These are phyloP conservation scores for Postia placenta DNA, from an alignment of 768 basidiomycete genomes.

Conservation along the genomic window DNA sequence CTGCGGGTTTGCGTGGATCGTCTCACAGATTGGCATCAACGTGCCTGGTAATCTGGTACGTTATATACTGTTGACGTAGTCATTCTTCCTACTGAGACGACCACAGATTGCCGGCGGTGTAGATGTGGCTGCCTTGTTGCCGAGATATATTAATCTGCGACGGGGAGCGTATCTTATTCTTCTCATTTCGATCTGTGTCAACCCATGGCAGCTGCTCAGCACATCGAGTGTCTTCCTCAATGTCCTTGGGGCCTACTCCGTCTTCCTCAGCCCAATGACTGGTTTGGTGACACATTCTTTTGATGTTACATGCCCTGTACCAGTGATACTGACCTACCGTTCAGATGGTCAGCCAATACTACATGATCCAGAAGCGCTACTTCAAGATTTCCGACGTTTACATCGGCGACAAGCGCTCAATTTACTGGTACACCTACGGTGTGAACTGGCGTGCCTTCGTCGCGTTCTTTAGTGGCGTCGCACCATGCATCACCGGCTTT, in stretches of 20 bases:
- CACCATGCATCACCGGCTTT: constrained; percentile 17
- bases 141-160: constrained; percentile 37
- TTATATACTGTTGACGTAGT: neutral
- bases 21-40: constrained; percentile 19
- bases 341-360: constrained; percentile 28
- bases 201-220: constrained; percentile 40
- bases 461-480: constrained; percentile 18
- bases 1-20: constrained; percentile 14
- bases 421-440: constrained; percentile 20
- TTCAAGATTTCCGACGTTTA: constrained; percentile 19
- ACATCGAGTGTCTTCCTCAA: constrained; percentile 28
- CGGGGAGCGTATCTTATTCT: constrained; percentile 34
- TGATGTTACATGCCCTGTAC: neutral
- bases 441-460: constrained; percentile 19
- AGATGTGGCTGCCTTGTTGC: constrained; percentile 36
- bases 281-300: neutral
- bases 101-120: constrained; percentile 15
- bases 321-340: neutral
- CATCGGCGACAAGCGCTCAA: constrained; percentile 9
- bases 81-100: neutral
- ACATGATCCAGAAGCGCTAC: constrained; percentile 14
- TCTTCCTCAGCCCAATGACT: constrained; percentile 38
- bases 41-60: constrained; percentile 16
- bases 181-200: constrained; percentile 22
- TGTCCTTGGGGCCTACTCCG: constrained; percentile 36